Evolutionary conservation across 2,329 filamentous ascomycete species (phyloP), one percentile per base, ranked within the genome.

Genomic region (Colletotrichum cuscutae): DNA sequence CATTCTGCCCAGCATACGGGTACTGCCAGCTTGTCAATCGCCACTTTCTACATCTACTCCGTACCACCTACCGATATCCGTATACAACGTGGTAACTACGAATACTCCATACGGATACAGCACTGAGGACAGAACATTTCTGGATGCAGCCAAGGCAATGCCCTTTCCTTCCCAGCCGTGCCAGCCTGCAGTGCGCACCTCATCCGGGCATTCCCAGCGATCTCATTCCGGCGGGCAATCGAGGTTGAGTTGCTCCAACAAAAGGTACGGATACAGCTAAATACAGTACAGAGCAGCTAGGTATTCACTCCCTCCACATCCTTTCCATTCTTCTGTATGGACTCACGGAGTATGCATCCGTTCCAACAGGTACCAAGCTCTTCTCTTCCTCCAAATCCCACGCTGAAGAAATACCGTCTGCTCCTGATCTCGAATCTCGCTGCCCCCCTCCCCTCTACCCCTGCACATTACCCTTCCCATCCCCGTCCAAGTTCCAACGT

Each of bases 221-320:
- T 69, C 67, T 69, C 67, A 42, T 65, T 69, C 64, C 67, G 42
- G 67, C 60, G 53, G 67, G 60, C 42, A 15, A 65, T 69, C 67
- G 67, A 32, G 37, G 26, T 58, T 8, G 22, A 8, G 32, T 9
- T 49, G 19, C 35, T 24, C 49, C 54, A 54, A 46, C 35, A 35
- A 26, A 6, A 30, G 15, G 22, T 62, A 42, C 42, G 37, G 37
- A 42, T 42, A 42, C 37, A 42, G 15, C 37, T 42, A 15, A 19
- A 42, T 42, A 42, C 37, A 42, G 13, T 19, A 7, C 42, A 37
- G 37, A 13, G 64, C 32, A 26, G 42, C n/a, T 54, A 26, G 65
- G 61, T 52, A 53, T 24, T 13, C 15, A 49, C 53, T 22, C 53
- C 15, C 26, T 37, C 32, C 46, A 11, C 15, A 49, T 54, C 42